A percentile compares a stretch with the other conserved stretches of the same genome.
Conservation (phyloP, 129 eudicot species). For the Lonicera japonica region DNA sequence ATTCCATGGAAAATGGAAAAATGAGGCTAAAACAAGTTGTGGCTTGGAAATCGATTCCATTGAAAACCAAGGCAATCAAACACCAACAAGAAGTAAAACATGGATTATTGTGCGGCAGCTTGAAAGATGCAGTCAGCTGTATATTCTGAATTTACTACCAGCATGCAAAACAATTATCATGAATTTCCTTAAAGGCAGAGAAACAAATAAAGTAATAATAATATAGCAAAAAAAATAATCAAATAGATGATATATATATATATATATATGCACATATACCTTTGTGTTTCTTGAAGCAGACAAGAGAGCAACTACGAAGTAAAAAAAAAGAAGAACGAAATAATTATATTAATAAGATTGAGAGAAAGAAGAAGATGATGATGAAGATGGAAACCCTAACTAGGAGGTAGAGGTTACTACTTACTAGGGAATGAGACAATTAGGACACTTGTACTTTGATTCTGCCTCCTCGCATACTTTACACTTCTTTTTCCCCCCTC, state of each 20-base stretch:
- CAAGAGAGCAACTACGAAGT: constrained; percentile 61
- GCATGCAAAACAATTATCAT: neutral
- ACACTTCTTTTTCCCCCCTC: constrained; percentile 35
- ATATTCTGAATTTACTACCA: no score
- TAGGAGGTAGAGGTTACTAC: neutral
- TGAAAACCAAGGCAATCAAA: no score
- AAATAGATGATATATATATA: no score
- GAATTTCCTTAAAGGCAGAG: neutral
- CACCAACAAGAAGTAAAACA: no score
- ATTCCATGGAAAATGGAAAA: no score
- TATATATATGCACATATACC: no score
- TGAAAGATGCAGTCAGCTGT: no score
- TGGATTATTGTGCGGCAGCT: no score
- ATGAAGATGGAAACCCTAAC: neutral
- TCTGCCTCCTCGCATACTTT: constrained; percentile 53
- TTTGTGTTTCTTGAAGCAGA: constrained; percentile 85
- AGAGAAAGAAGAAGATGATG: neutral
- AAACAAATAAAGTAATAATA: neutral
- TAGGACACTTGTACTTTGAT: constrained; percentile 73
- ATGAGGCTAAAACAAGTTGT: no score
- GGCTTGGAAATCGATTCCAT: no score
- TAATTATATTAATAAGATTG: neutral
- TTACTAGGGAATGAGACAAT: constrained; percentile 64
- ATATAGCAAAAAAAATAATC: neutral
- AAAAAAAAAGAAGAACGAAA: neutral